These are phyloP conservation scores for Zymoseptoria ardabiliae DNA, from an alignment of 2,329 filamentous ascomycete species.

Conservation along the genomic window DNA sequence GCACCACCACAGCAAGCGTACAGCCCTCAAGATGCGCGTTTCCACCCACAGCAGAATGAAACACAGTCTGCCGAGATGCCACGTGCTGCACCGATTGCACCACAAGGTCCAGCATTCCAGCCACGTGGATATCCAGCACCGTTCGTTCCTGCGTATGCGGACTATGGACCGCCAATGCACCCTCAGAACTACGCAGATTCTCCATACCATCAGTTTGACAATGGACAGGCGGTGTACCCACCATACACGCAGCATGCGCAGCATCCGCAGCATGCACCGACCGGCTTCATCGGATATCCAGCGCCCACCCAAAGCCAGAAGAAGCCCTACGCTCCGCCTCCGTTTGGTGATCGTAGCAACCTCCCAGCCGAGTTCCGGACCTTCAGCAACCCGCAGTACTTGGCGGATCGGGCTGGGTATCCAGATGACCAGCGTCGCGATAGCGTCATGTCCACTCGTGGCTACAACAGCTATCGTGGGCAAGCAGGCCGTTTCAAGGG, in stretches of 20 bases:
- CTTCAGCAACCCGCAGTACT: constrained; percentile 1
- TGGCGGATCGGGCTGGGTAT: not conserved
- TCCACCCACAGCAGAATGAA: not conserved
- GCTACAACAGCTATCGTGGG: not conserved
- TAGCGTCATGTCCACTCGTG: not conserved
- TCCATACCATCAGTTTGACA: not conserved
- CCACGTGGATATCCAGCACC: not conserved
- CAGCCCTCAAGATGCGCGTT: not conserved
- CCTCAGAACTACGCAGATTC: not conserved
- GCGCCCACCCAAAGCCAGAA: not conserved
- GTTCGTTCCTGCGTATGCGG: not conserved
- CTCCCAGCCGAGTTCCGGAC: not conserved
- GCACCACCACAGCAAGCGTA: not conserved
- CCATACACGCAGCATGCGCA: not conserved
- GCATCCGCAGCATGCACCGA: not conserved
- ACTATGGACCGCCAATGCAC: not conserved
- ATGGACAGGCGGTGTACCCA: not conserved
- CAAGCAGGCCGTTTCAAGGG: not conserved
- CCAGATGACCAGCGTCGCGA: not conserved
- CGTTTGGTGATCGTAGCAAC: constrained; percentile 3
- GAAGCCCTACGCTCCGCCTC: not conserved
- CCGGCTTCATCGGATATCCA: not conserved
- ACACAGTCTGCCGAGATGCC: not conserved
- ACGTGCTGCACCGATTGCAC: not conserved
- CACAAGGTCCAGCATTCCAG: not conserved